Evolutionary conservation across 495 filamentous ascomycete genomes (phyloP).

Genomic region (Cetradonia linearis): DNA sequence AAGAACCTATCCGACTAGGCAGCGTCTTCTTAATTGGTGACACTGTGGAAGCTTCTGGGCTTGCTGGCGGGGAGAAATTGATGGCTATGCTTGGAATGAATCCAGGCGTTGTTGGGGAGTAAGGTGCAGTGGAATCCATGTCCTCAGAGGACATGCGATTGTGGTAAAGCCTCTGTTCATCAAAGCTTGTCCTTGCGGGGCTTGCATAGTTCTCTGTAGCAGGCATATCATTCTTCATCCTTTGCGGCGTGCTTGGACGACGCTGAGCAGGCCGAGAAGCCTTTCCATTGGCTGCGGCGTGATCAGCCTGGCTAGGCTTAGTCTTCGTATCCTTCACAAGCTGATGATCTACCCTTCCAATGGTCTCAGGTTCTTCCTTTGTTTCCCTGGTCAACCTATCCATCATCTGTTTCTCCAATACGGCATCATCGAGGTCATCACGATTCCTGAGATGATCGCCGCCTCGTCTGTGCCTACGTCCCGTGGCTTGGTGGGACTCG

Average conservation of each 20-base stretch:
- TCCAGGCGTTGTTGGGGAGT: constrained; percentile 36
- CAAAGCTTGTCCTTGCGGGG: constrained; percentile 16
- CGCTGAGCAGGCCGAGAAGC: not conserved
- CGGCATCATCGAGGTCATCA: constrained; percentile 37
- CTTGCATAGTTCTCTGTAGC: not conserved
- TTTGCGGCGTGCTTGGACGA: constrained; percentile 14
- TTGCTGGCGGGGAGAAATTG: constrained; percentile 44
- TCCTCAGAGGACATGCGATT: constrained; percentile 39
- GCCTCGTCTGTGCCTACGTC: constrained; percentile 11
- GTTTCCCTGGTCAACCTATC: constrained; percentile 49
- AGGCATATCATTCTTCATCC: constrained; percentile 17
- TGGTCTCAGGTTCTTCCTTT: constrained; percentile 28
- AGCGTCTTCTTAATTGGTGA: constrained; percentile 41
- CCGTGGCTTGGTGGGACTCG: constrained; percentile 15
- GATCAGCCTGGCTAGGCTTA: not conserved
- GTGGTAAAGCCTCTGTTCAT: constrained; percentile 24
- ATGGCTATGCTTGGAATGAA: constrained; percentile 49
- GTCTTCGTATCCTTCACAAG: not conserved
- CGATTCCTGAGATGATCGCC: constrained; percentile 12
- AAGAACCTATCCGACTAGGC: constrained; percentile 35
- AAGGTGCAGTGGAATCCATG: constrained; percentile 39
- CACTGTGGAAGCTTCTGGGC: constrained; percentile 41
- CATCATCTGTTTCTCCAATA: constrained; percentile 58
- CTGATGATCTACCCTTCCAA: constrained; percentile 3
- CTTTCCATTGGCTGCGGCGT: not conserved